Evolutionary conservation across 352 stramenopile genomes (phyloP).

Genomic region (Blastocystis hominis): DNA sequence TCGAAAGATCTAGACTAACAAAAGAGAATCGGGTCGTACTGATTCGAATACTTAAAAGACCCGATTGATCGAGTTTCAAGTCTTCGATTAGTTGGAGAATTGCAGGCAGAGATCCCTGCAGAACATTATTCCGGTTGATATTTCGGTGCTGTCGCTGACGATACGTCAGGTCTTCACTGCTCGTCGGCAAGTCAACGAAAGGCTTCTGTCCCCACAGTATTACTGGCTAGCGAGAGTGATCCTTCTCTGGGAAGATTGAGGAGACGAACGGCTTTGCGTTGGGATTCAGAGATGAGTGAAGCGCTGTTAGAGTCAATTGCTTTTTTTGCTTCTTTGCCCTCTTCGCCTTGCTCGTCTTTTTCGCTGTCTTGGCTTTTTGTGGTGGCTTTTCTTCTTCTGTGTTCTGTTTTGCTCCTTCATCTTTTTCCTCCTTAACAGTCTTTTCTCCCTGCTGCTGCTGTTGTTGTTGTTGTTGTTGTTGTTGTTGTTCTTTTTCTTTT

Average conservation of each 20-base stretch:
- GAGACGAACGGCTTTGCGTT: background rate
- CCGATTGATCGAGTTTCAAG: constrained; percentile 17
- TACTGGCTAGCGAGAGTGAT: background rate
- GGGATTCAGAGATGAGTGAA: background rate
- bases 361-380: background rate
- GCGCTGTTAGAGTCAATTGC: background rate
- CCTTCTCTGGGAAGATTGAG: background rate
- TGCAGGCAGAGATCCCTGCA: background rate
- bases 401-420: background rate
- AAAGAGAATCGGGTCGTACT: background rate
- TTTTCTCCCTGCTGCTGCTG: background rate
- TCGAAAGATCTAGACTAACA: background rate
- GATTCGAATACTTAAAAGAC: constrained; percentile 44
- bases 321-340: background rate
- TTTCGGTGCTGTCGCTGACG: background rate
- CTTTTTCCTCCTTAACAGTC: background rate
- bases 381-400: background rate
- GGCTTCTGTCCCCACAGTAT: constrained; percentile 1
- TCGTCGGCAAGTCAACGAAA: background rate
- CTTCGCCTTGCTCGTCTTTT: background rate
- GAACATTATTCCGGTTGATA: constrained; percentile 47
- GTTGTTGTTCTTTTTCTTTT: background rate
- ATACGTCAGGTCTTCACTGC: background rate
- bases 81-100: constrained; percentile 40
- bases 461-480: background rate